These are phyloP conservation scores for Boletus smithii DNA, from an alignment of 1,284 basidiomycete species.

Conservation along the genomic window DNA sequence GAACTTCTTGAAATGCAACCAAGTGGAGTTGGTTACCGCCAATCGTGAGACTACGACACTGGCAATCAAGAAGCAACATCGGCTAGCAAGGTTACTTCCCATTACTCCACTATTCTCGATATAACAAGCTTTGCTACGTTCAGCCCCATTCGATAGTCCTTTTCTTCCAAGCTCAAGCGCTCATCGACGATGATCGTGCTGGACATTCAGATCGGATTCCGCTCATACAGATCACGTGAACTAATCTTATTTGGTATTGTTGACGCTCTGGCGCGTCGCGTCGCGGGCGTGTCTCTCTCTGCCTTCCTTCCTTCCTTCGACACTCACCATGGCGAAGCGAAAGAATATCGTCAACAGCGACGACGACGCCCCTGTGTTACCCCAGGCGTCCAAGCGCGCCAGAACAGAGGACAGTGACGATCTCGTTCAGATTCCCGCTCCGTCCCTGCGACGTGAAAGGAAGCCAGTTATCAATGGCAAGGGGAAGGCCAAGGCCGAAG, in stretches of 20 bases:
- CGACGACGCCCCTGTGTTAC: conserved; percentile 22
- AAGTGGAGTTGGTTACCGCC: conserved; percentile 20
- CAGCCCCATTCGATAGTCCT: too few species aligned
- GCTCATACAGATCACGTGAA: conserved; percentile 15
- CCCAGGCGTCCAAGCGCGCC: conserved; percentile 32
- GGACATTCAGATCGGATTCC: too few species aligned
- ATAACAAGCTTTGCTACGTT: too few species aligned
- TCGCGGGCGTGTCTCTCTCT: conserved; percentile 19
- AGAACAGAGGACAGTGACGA: conserved; percentile 30
- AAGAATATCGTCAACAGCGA: conserved; percentile 26
- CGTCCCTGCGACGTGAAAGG: conserved; percentile 13
- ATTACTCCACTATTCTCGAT: too few species aligned
- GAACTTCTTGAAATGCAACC: not conserved
- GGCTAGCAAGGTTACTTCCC: conserved; percentile 15
- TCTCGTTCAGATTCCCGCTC: conserved; percentile 1
- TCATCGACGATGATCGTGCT: too few species aligned
- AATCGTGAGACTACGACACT: conserved; percentile 22
- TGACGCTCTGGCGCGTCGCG: conserved; percentile 27
- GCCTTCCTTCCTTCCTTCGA: too few species aligned
- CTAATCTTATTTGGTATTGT: conserved; percentile 25
- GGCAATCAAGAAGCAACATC: conserved; percentile 8
- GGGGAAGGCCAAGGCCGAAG: conserved; percentile 19
- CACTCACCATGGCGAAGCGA: conserved; percentile 30
- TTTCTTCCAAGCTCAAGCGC: too few species aligned
- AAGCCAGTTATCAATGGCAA: conserved; percentile 22